A percentile compares a stretch with the other conserved stretches of the same genome.
Conservation (phyloP, 2,329 filamentous ascomycete species). For the Fusarium sp. region DNA sequence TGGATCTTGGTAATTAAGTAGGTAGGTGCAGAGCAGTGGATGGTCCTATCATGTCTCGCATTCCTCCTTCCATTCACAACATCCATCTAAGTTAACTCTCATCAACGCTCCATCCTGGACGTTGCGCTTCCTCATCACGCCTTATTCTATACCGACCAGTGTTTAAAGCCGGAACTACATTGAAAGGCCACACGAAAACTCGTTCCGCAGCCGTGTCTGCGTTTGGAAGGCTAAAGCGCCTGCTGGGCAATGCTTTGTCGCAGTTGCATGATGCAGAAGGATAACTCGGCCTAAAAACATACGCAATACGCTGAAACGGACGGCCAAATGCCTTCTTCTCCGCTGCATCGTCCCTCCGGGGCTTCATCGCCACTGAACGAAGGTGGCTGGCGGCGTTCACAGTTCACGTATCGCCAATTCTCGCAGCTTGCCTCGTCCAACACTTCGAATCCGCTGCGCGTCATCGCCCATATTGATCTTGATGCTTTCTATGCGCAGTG, state of each 20-base stretch:
- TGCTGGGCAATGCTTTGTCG: slow-evolving; percentile 10
- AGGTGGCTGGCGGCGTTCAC: slow-evolving; percentile 63
- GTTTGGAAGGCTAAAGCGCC: slow-evolving; percentile 3
- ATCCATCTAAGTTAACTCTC: slow-evolving; percentile 10
- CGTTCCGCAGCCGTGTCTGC: neutral
- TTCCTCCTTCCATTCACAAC: slow-evolving; percentile 15
- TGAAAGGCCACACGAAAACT: neutral
- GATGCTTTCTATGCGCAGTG: slow-evolving; percentile 99
- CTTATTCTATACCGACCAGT: neutral
- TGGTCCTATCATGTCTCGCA: slow-evolving; percentile 13
- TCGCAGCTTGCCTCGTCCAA: slow-evolving; percentile 78
- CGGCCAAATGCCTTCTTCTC: slow-evolving; percentile 41
- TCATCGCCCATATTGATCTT: slow-evolving; percentile 91
- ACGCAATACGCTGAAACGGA: neutral
- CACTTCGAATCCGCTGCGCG: slow-evolving; percentile 80
- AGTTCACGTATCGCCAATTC: slow-evolving; percentile 87
- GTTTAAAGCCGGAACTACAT: neutral
- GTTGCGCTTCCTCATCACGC: neutral
- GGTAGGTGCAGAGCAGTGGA: neutral
- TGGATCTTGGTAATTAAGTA: slow-evolving; percentile 6
- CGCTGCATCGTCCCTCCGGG: slow-evolving; percentile 24
- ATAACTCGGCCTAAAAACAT: neutral
- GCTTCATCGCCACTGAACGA: slow-evolving; percentile 47
- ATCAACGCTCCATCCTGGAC: slow-evolving; percentile 8
- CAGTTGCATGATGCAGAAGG: slow-evolving; percentile 15